phyloP scores from a whole-genome alignment of 805 yeast genomes.

The Spathaspora sp. region DNA sequence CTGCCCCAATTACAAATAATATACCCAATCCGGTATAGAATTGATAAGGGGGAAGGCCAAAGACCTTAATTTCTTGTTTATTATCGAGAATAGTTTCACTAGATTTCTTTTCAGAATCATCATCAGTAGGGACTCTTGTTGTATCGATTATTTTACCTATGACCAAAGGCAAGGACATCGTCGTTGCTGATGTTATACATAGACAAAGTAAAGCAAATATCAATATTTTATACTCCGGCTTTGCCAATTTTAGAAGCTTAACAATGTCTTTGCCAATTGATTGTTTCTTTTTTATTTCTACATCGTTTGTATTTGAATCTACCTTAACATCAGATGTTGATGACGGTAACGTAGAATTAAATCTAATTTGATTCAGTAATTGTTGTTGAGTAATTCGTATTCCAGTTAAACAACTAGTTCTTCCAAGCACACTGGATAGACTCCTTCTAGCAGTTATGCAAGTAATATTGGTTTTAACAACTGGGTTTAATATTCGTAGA shows the following conservation, averaged over 20 bases:
- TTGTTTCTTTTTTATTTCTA: background rate
- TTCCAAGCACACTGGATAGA: background rate
- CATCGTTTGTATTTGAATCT: background rate
- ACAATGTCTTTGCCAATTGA: slow-evolving; percentile 13
- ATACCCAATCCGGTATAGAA: slow-evolving; percentile 62
- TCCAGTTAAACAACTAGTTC: background rate
- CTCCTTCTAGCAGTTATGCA: background rate
- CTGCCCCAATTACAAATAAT: slow-evolving; percentile 68
- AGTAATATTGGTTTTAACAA: background rate
- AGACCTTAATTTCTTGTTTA: slow-evolving; percentile 11
- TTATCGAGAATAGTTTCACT: background rate
- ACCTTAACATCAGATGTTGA: background rate
- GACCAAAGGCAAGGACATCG: slow-evolving; percentile 77
- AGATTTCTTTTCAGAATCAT: background rate
- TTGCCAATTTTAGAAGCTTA: slow-evolving; percentile 22
- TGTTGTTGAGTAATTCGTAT: background rate
- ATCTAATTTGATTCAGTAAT: background rate
- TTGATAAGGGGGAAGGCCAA: slow-evolving; percentile 59
- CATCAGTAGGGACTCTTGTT: slow-evolving; percentile 33
- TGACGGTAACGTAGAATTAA: background rate
- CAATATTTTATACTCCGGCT: slow-evolving; percentile 50
- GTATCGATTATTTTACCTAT: slow-evolving; percentile 86
- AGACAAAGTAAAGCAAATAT: slow-evolving; percentile 60
- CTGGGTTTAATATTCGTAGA: slow-evolving; percentile 1
- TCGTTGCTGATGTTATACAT: slow-evolving; percentile 67